Percentiles rank a stretch among this genome's conserved stretches.
Conservation (phyloP, 2,329 filamentous ascomycete genomes). For the Xylariaceae sp. region DNA sequence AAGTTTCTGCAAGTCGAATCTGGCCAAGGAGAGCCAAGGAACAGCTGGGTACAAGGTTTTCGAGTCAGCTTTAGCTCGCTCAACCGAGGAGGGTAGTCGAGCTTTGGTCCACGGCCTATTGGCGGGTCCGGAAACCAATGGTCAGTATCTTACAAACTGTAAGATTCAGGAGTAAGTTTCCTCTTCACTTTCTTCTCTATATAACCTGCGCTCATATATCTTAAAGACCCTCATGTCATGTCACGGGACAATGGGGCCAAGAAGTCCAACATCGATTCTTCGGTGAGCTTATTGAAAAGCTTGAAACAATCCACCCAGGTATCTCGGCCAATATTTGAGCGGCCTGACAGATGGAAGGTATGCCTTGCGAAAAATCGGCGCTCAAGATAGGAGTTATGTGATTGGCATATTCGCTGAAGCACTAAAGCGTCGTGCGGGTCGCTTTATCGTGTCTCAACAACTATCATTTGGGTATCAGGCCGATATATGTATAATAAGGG, state of each 20-base stretch:
- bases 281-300: slow-evolving; percentile 42
- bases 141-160: slow-evolving; percentile 46
- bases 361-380: too few relatives aligned
- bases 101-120: slow-evolving; percentile 41
- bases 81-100: slow-evolving; percentile 53
- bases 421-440: too few relatives aligned
- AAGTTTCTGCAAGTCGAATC: slow-evolving; percentile 49
- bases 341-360: background rate
- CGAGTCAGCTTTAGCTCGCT: slow-evolving; percentile 47
- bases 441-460: too few relatives aligned
- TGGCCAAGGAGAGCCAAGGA: slow-evolving; percentile 30
- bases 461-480: too few relatives aligned
- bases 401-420: too few relatives aligned
- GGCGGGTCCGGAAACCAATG: slow-evolving; percentile 42
- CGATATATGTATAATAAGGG: too few relatives aligned
- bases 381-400: too few relatives aligned
- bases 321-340: slow-evolving; percentile 3
- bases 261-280: slow-evolving; percentile 42
- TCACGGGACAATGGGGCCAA: slow-evolving; percentile 43
- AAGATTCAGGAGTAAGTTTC: slow-evolving; percentile 37
- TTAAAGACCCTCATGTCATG: slow-evolving; percentile 39
- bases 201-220: background rate
- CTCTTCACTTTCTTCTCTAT: background rate
- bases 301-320: slow-evolving; percentile 38
- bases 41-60: slow-evolving; percentile 23